Base-by-base conservation (phyloP, 202 grass and related monocot species). In the Elaeis oleifera region DNA sequence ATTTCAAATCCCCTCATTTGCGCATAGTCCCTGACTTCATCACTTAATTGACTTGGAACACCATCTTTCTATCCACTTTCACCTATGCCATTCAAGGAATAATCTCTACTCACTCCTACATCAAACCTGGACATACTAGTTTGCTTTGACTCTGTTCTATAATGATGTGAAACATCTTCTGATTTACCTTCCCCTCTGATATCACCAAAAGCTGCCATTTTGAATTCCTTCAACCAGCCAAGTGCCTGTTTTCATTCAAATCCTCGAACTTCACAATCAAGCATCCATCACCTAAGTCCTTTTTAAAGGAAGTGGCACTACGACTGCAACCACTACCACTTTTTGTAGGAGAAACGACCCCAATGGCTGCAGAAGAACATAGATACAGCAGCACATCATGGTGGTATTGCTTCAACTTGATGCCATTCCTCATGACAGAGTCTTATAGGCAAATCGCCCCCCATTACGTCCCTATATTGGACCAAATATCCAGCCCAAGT, bases 341-440 rank as follows among this genome's bases (percentile, higher is more conserved):
- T 68, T 89, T 84, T 52, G 74, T 78, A 7, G 85, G 81, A 15
- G 76, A 74, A 48, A 89, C 67, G 6, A 79, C 67, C 23, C 77
- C 85, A 27, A 81, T 65, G 9, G 85, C 67, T 22, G 81, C 74
- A 18, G 78, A 75, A 66, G 85, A 89, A 53, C 85, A 89, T 14
- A 84, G 56, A 52, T 84, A 89, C 18, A 81, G 85, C 6, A 89
- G 71, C 74, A 89, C 81, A 64, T 75, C 81, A 74, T 89, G 84
- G 58, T 84, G 81, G 63, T 89, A 82, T 61, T 81, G 77, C 60
- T 64, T 64, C 66, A 84, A 53, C 3, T 21, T 78, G 31, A 76
- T 69, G 17, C 77, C 74, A 9, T 78, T 28, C 56, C 77, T 48
- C 5, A 81, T 49, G 4, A 62, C 71, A 1, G 58, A 81, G 53